Evolutionary conservation across 805 yeast species (phyloP), one percentile per base, ranked within the genome.

Genomic region (Pichia manshurica): DNA sequence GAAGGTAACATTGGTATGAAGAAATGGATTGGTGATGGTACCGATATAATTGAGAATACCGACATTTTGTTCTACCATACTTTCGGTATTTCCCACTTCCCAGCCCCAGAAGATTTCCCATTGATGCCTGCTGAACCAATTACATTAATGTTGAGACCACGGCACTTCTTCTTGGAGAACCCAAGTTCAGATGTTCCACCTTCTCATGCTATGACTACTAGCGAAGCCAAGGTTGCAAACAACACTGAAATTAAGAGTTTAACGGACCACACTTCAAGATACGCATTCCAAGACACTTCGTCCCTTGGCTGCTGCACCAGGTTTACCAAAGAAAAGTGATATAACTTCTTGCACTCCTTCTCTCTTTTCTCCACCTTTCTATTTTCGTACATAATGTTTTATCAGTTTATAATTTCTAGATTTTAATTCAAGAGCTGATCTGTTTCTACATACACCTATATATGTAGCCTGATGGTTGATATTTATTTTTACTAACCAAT

Each of bases 51-150:
- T 58, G 84, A 78, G 55, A 74, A 81, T 69, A 81, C 87, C 35
- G 93, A 86, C 63, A 75, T 85, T 51, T 75, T 85, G 45, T 69
- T 82, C 58, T 86, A 80, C 81, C 90, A 85, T 67, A 85, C 91
- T 25, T 85, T 86, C 60, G 93, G 93, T 59, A 78, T 85, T 56
- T 81, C 91, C 31, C 95, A 85, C 64, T 82, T 84, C 78, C 95
- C 95, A 50, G 82, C 90, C 13, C 91, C 93, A 50, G 93, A 85
- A 70, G 95, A 85, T 66, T 85, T 84, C 82, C 93, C 93, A 48
- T 77, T 85, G 54, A 85, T 85, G 93, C 93, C 93, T 42, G 84
- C 88, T 43, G 95, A 85, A 69, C 84, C 87, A 59, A 81, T 85
- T 59, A 78, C 83, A 50, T 71, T 85, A 56, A 70, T 82, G 69